These are phyloP conservation scores for Passiflora organensis DNA, from an alignment of 345 rosid genomes.

Conservation along the genomic window DNA sequence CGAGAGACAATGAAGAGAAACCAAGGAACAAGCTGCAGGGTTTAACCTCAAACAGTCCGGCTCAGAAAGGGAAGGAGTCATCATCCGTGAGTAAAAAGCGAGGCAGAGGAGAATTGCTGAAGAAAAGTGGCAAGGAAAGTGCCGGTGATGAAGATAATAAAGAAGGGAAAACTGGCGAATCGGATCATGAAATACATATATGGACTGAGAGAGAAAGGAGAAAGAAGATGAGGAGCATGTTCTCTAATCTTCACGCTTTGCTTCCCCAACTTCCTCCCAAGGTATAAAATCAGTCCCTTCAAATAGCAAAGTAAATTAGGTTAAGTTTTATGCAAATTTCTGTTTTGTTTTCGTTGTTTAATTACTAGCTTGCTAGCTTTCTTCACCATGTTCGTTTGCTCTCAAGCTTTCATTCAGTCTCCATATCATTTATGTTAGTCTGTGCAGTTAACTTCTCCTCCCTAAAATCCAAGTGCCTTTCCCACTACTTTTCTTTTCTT, in stretches of 20 bases:
- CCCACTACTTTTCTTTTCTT: background rate
- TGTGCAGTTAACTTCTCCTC: no score
- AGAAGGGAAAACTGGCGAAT: constrained; percentile 23
- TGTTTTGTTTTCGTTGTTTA: background rate
- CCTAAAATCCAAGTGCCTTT: no score
- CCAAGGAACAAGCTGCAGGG: background rate
- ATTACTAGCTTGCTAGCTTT: background rate
- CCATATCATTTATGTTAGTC: no score
- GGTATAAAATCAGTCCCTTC: constrained; percentile 30
- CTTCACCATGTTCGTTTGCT: no score
- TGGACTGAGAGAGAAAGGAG: constrained; percentile 81
- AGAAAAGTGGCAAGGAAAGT: background rate
- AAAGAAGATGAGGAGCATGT: constrained; percentile 78
- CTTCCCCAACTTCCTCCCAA: constrained; percentile 76
- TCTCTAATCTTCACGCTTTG: constrained; percentile 56
- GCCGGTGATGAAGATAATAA: constrained; percentile 8
- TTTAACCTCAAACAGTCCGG: constrained; percentile 3
- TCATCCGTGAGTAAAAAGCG: background rate
- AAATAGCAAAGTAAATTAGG: background rate
- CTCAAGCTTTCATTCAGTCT: no score
- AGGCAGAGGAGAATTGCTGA: constrained; percentile 1
- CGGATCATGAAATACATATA: constrained; percentile 56
- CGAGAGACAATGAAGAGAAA: constrained; percentile 10
- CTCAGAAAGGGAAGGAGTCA: background rate
- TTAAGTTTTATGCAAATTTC: background rate